Evolutionary conservation across 2,329 filamentous ascomycete species (phyloP).

Genomic region (Botrytis fabae): DNA sequence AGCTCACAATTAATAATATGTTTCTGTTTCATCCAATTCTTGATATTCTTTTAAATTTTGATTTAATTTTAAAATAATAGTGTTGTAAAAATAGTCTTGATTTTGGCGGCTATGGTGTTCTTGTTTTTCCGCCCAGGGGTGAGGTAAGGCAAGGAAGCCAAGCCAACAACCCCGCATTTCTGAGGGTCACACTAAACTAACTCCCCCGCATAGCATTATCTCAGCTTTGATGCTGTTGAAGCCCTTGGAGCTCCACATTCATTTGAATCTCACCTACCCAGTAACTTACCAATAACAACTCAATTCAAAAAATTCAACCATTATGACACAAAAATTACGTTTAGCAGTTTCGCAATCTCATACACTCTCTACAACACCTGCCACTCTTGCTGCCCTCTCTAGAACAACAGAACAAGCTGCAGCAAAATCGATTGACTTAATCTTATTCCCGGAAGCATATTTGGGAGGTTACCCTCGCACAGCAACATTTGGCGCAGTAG

Average conservation of each 20-base stretch:
- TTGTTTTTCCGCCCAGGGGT: no score
- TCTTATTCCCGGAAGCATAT: constrained; percentile 91
- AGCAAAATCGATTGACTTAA: constrained; percentile 56
- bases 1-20: no score
- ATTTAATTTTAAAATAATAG: no score
- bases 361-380: constrained; percentile 49
- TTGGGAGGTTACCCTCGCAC: constrained; percentile 89
- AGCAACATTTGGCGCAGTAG: constrained; percentile 70
- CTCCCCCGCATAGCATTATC: not conserved
- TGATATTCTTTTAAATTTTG: no score
- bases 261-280: not conserved
- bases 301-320: not conserved
- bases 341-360: constrained; percentile 52
- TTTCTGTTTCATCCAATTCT: no score
- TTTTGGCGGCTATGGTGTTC: no score
- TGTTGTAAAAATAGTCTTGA: no score
- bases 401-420: constrained; percentile 64
- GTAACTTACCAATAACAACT: not conserved
- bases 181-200: not conserved
- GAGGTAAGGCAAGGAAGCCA: not conserved
- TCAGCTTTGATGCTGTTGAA: not conserved
- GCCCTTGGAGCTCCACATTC: not conserved
- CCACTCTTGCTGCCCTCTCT: constrained; percentile 67
- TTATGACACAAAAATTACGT: constrained; percentile 34
- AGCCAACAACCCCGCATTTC: not conserved